Conservation (phyloP, 148 eudicot genomes). For the Rhododendron henanense region DNA sequence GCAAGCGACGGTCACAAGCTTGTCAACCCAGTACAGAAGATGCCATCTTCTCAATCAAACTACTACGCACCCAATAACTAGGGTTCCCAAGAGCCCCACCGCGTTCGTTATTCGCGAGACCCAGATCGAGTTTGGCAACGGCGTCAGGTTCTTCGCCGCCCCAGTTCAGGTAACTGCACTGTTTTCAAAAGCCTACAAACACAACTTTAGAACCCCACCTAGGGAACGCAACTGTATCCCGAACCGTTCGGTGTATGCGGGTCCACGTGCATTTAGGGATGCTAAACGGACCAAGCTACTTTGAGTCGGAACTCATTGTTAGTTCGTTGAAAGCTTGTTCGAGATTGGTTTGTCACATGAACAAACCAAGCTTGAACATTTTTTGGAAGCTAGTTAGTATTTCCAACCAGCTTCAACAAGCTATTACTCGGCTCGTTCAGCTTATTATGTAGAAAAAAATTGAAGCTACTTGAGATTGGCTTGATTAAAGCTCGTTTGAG, state of each 20-base stretch:
- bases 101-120: background rate
- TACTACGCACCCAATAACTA: slow-evolving; percentile 5
- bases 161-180: slow-evolving; percentile 54
- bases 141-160: slow-evolving; percentile 67
- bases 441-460: too few species aligned
- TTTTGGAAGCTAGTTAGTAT: too few species aligned
- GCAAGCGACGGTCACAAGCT: slow-evolving; percentile 28
- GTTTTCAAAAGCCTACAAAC: background rate
- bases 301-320: too few species aligned
- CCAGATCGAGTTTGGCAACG: slow-evolving; percentile 16
- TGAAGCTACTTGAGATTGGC: too few species aligned
- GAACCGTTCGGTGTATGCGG: background rate
- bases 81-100: slow-evolving; percentile 10
- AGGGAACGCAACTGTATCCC: background rate
- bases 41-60: slow-evolving; percentile 29
- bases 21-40: slow-evolving; percentile 32
- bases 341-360: too few species aligned
- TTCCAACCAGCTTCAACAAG: too few species aligned
- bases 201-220: background rate
- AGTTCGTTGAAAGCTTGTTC: too few species aligned
- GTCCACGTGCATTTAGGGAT: background rate
- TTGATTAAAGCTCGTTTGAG: too few species aligned
- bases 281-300: too few species aligned
- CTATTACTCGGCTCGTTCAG: too few species aligned
- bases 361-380: too few species aligned